Base-by-base conservation (phyloP, 441 rosid genomes). In the Oxalis stricta region DNA sequence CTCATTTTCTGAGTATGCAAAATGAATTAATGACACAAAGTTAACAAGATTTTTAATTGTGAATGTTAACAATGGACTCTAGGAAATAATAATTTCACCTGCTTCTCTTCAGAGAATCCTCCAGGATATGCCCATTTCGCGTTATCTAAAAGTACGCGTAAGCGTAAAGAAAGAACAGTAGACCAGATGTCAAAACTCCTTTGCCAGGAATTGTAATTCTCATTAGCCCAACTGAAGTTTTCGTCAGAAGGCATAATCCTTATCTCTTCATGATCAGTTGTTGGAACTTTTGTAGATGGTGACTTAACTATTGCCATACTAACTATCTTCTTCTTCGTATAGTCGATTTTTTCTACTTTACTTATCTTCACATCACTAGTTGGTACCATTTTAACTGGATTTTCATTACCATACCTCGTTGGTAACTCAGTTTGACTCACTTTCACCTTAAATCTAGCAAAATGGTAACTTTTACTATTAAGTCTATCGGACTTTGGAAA, bases 151-250 rank as follows among this genome's bases (percentile, higher is more conserved):
- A 77, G 56, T 46, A 89, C 59, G 14, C 83, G 94, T n/a, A 74
- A 28, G 57, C 94, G 82, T 18, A 89, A 65, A 19, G 88, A 61
- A 36, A 82, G 29, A 52, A 82, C 71, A 61, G 75, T 77, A 7
- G 97, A 79, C 97, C 97, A 84, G 50, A 89, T 76, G 66, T 89
- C 97, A 33, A 76, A 46, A 47, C 65, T 77, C 55, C 97, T 79
- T 50, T 77, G 95, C 58, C 56, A 39, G 18, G 74, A 61, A 56
- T 63, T 89, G 41, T 89, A 89, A 41, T 82, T 89, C 69, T 84
- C 94, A 58, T 76, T 68, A 18, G 95, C 95, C 97, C 97, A 89
- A 65, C 88, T 82, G 70, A 84, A 89, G 34, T 72, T 76, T 75
- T 89, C 97, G 61, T 89, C 97, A 1, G 94, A 66, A 23, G 91